Evolutionary conservation across 2,329 filamentous ascomycete species (phyloP).

Genomic region (Claviceps fusiformis): DNA sequence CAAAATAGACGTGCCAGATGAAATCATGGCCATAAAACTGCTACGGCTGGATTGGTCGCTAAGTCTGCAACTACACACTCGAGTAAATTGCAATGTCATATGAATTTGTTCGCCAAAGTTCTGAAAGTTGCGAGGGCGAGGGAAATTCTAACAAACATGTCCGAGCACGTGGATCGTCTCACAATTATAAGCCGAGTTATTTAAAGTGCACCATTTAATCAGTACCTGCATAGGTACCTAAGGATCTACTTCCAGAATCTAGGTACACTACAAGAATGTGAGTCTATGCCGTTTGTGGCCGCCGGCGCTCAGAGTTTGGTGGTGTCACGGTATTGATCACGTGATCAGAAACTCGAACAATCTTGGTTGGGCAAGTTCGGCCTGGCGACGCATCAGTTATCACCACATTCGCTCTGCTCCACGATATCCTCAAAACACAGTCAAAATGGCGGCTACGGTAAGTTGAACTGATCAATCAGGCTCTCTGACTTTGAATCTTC

Average conservation of each 20-base stretch:
- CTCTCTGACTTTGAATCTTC: background rate
- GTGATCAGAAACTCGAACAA: slow-evolving; percentile 16
- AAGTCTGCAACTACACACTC: background rate
- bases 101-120: background rate
- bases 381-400: slow-evolving; percentile 31
- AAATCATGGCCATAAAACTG: background rate
- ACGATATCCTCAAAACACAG: slow-evolving; percentile 30
- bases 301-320: background rate
- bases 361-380: slow-evolving; percentile 26
- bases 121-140: too few species aligned
- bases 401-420: slow-evolving; percentile 36
- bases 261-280: background rate
- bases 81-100: background rate
- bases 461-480: slow-evolving; percentile 22
- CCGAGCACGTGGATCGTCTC: background rate
- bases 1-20: background rate
- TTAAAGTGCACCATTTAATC: background rate
- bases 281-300: background rate
- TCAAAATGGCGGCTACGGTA: slow-evolving; percentile 55
- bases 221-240: too few species aligned
- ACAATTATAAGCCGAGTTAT: background rate
- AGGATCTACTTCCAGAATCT: background rate
- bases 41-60: background rate
- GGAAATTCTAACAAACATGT: background rate
- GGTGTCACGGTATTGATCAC: slow-evolving; percentile 12